A percentile compares a stretch with the other conserved stretches of the same genome.
These are phyloP conservation scores for Fusarium sp. DNA, from an alignment of 2,329 filamentous ascomycete species.

Conservation along the genomic window DNA sequence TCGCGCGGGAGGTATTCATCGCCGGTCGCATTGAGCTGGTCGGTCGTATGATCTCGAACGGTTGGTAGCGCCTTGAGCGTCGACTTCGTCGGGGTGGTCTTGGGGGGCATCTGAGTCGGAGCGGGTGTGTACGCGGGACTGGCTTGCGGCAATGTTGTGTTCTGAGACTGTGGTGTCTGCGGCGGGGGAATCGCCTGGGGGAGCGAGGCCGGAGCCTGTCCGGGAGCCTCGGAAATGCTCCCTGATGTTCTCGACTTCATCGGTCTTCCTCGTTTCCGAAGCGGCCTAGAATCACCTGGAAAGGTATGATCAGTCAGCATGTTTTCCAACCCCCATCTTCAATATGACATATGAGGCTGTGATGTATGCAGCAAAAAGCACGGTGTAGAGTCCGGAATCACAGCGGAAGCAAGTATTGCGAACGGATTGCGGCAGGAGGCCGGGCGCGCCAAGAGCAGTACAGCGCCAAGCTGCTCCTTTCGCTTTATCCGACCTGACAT, in stretches of 20 bases:
- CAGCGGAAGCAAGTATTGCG: slow-evolving; percentile 27
- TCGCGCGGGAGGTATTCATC: slow-evolving; percentile 97
- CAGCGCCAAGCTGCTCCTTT: slow-evolving; percentile 50
- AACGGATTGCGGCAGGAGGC: slow-evolving; percentile 25
- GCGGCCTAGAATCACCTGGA: slow-evolving; percentile 62
- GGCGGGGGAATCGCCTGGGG: slow-evolving; percentile 59
- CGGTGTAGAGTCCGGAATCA: slow-evolving; percentile 48
- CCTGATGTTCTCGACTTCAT: slow-evolving; percentile 69
- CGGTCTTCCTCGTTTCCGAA: slow-evolving; percentile 68
- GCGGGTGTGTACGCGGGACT: slow-evolving; percentile 54
- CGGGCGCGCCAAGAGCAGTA: slow-evolving; percentile 46
- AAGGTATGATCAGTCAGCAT: slow-evolving; percentile 46
- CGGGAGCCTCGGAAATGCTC: slow-evolving; percentile 67
- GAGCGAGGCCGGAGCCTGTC: slow-evolving; percentile 61
- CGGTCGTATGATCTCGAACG: slow-evolving; percentile 95
- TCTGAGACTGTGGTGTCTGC: slow-evolving; percentile 66
- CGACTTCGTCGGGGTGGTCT: slow-evolving; percentile 82
- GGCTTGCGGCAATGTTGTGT: slow-evolving; percentile 58
- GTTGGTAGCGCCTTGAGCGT: slow-evolving; percentile 95
- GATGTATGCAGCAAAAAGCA: slow-evolving; percentile 32
- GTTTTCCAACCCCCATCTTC: neutral
- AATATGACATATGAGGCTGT: neutral
- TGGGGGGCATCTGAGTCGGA: slow-evolving; percentile 71
- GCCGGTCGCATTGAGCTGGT: slow-evolving; percentile 87
- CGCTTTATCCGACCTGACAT: slow-evolving; percentile 60